Conservation (phyloP, 2,329 filamentous ascomycete species). For the Uncinocarpus reesii region DNA sequence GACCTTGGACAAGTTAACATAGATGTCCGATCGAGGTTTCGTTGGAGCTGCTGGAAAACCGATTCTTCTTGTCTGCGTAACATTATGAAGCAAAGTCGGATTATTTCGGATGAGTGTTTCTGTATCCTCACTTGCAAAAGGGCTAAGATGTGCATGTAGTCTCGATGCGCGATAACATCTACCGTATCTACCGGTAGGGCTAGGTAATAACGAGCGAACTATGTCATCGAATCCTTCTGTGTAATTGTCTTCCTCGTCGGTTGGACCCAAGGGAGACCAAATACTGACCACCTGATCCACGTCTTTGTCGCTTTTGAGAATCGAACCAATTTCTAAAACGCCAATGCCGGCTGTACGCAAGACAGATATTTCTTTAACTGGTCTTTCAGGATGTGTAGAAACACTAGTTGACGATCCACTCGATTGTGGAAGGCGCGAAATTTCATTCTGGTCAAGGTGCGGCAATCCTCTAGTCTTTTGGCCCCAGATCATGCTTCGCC, state of each 20-base stretch:
- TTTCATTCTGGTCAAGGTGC: slow-evolving; percentile 25
- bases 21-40: slow-evolving; percentile 85
- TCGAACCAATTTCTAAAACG: slow-evolving; percentile 61
- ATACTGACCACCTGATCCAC: slow-evolving; percentile 65
- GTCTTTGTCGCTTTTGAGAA: slow-evolving; percentile 63
- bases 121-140: slow-evolving; percentile 67
- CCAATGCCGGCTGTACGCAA: slow-evolving; percentile 67
- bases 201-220: slow-evolving; percentile 62
- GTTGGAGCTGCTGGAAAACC: slow-evolving; percentile 88
- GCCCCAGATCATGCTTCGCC: slow-evolving; percentile 39
- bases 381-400: slow-evolving; percentile 22
- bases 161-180: slow-evolving; percentile 63
- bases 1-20: slow-evolving; percentile 72
- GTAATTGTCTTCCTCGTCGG: slow-evolving; percentile 48
- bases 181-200: slow-evolving; percentile 61
- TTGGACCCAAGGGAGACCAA: slow-evolving; percentile 55
- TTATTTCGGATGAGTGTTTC: slow-evolving; percentile 74
- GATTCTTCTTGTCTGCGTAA: slow-evolving; percentile 74
- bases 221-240: slow-evolving; percentile 62
- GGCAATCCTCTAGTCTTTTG: slow-evolving; percentile 26
- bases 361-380: slow-evolving; percentile 35
- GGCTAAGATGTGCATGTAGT: slow-evolving; percentile 66
- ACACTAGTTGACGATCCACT: slow-evolving; percentile 24
- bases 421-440: slow-evolving; percentile 23
- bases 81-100: slow-evolving; percentile 73